Evolutionary conservation across 2,329 filamentous ascomycete genomes (phyloP), one percentile per base, ranked within the genome.

Genomic region (Ceratocystis lukuohia): DNA sequence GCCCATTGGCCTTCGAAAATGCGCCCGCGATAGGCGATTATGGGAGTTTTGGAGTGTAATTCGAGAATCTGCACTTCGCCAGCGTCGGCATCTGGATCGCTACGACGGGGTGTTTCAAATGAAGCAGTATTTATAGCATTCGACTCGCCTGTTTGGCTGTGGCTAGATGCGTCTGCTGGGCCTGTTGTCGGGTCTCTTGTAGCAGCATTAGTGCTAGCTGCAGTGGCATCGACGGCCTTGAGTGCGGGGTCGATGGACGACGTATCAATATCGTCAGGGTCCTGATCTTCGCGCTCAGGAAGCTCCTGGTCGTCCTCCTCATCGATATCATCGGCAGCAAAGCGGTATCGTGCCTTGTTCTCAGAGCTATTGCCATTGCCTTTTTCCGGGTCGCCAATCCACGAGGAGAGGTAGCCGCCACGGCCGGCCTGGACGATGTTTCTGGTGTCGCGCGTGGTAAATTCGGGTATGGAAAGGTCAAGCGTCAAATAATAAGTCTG

Each of bases 1-100:
- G 84, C 83, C 93, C 93, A 97, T 59, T 84, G 78, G 70, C 91
- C 93, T 69, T 84, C 85, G 73, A 92, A 94, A 25, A 95, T 78
- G 69, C 87, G 84, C 37, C 88, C 88, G 67, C 87, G 82, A 75
- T 95, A 95, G 25, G 88, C 88, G 68, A 96, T 81, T 33, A 96
- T 78, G 0, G 93, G 93, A 62, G 88, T 87, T 1, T 77, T 72
- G 0, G 87, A 87, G 74, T 96, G 88, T 2, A 96, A 80, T 33
- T 90, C 91, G n/a, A 94, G 79, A 63, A 96, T 86, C 72, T 96
- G 91, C 5, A 96, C 82, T 48, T 82, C 76, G 37, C 76, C 73
- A 5, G 69, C 62, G 4, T 68, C 63, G 17, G 64, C 45, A 8
- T 64, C 62, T 25, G 22, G 25, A 59, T 25, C 15, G 22, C 12